phyloP scores from a whole-genome alignment of 2,329 filamentous ascomycete species.

The Pezicula neosporulosa region DNA sequence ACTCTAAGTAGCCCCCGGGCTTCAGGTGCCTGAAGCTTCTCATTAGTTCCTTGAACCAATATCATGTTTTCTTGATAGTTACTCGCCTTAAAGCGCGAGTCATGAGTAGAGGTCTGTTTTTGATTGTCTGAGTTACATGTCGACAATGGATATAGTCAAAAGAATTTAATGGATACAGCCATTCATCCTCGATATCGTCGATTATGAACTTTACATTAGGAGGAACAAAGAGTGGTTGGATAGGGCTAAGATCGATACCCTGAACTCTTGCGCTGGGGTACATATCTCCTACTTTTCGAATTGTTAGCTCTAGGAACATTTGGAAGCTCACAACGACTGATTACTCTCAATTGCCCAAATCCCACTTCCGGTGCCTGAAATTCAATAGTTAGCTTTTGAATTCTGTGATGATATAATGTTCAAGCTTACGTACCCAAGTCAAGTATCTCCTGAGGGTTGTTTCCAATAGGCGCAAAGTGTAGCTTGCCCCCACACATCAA shows the following conservation, averaged over 20 bases:
- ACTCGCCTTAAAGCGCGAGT: slow-evolving; percentile 12
- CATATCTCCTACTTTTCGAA: slow-evolving; percentile 45
- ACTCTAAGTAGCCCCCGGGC: slow-evolving; percentile 45
- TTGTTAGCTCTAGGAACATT: too few species aligned
- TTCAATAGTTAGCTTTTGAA: too few species aligned
- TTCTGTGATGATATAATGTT: too few species aligned
- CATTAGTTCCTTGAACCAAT: not conserved
- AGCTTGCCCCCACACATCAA: slow-evolving; percentile 36
- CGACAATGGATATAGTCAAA: slow-evolving; percentile 60
- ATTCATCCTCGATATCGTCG: slow-evolving; percentile 32
- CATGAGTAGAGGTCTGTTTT: slow-evolving; percentile 18
- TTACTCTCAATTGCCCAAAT: slow-evolving; percentile 57
- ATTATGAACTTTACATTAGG: slow-evolving; percentile 73
- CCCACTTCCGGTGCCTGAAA: slow-evolving; percentile 46
- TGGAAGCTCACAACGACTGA: too few species aligned
- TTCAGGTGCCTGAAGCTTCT: slow-evolving; percentile 23
- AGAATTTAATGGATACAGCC: slow-evolving; percentile 40
- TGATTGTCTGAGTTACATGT: slow-evolving; percentile 19
- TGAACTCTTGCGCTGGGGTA: slow-evolving; percentile 56
- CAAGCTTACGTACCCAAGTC: slow-evolving; percentile 6
- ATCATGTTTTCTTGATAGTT: slow-evolving; percentile 13
- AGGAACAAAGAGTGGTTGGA: slow-evolving; percentile 63
- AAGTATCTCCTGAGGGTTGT: slow-evolving; percentile 25
- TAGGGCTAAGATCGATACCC: slow-evolving; percentile 64
- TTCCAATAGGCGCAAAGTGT: slow-evolving; percentile 39